Evolutionary conservation across 352 stramenopile species (phyloP), one percentile per base, ranked within the genome.

Genomic region (Phytophthora pluvialis): DNA sequence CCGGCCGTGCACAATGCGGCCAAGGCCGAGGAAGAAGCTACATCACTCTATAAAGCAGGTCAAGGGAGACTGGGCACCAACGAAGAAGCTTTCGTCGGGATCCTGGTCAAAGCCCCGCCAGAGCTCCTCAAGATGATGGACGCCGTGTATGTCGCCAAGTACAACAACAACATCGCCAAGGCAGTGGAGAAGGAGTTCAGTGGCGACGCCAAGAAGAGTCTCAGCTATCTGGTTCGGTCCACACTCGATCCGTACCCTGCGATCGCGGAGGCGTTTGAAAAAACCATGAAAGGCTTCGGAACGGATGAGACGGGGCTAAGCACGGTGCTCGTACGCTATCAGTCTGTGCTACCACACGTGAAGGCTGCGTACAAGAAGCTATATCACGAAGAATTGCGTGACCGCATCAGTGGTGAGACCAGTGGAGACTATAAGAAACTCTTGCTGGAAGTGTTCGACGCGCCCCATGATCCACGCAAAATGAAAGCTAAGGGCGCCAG

Each of bases 121-220:
- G 77, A 91, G 46, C 85, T 80, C 40, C 67, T 94, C 40, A 76
- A 74, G 46, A 83, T 89, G 68, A 72, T 94, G 49, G 76, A 94
- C 66, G 69, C 73, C 0, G 86, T 83, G 39, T 94, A 94, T 58
- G 72, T 86, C 33, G 69, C 72, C 66, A 91, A 93, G 78, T 88
- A 93, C 73, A 88, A 78, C 66, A 89, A 93, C 67, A 88, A 88
- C 54, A 88, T 94, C 47, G 73, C 71, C 25, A 88, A 90, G 52
- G 86, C 86, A 3, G 70, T 94, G 7, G 79, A 94, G 33, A 93
- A 89, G 60, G 86, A 94, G 66, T 94, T 94, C 46, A 90, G 83
- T 32, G 86, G 86, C 5, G 80, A 92, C 48, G 86, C 86, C 35
- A 89, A 90, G 72, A 81, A 78, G 33, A 81, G 69, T 63, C 81